Percentiles rank a stretch among this genome's conserved stretches.
These are phyloP conservation scores for Pyrenophora seminiperda DNA, from an alignment of 2,329 filamentous ascomycete species.

Conservation along the genomic window DNA sequence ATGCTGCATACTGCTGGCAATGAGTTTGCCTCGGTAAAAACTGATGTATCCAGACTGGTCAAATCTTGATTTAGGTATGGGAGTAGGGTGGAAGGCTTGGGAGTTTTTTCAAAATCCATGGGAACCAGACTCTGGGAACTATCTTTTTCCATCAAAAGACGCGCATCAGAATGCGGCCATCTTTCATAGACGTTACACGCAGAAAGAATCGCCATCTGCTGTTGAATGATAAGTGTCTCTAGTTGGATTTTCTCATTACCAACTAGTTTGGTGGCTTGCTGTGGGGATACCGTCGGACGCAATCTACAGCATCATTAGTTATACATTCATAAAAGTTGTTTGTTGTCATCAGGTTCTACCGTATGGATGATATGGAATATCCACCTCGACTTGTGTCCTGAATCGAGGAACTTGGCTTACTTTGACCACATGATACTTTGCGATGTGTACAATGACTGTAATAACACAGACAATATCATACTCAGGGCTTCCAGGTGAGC, in stretches of 20 bases:
- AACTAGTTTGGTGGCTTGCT: constrained; percentile 40
- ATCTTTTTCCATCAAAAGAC: constrained; percentile 38
- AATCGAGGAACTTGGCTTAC: constrained; percentile 28
- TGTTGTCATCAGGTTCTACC: not conserved
- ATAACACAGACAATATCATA: constrained; percentile 45
- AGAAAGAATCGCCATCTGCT: constrained; percentile 44
- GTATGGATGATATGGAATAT: too few relatives aligned
- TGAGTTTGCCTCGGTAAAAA: constrained; percentile 28
- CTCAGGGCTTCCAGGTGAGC: constrained; percentile 44
- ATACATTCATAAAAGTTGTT: not conserved
- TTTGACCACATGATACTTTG: constrained; percentile 48
- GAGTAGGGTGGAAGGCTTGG: constrained; percentile 31
- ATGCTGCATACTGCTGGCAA: constrained; percentile 32
- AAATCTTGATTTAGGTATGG: constrained; percentile 39
- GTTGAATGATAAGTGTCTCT: constrained; percentile 47
- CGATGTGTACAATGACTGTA: constrained; percentile 47
- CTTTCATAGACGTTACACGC: constrained; percentile 29
- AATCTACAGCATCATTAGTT: constrained; percentile 22
- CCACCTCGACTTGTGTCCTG: too few relatives aligned
- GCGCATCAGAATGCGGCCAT: constrained; percentile 16
- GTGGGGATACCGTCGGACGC: constrained; percentile 40
- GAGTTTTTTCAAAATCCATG: constrained; percentile 8
- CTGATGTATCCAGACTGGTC: constrained; percentile 28
- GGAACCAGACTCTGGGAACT: constrained; percentile 35
- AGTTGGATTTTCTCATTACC: constrained; percentile 46